Conservation (phyloP, 176 grass and related monocot genomes). For the Coix lacrymajobi region DNA sequence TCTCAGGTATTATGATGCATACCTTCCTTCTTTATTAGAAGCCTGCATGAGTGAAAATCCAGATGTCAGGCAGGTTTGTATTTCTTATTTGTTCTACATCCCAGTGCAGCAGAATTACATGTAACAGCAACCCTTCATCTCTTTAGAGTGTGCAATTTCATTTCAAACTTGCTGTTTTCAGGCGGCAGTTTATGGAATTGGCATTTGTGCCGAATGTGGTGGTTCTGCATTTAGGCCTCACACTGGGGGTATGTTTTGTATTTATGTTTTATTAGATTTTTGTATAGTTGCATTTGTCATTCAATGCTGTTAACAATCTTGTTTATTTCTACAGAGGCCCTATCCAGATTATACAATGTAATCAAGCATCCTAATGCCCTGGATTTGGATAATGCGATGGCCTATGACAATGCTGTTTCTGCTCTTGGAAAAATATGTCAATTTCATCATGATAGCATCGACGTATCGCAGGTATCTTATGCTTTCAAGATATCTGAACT, state of each 20-base stretch:
- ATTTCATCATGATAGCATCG: conserved; percentile 62
- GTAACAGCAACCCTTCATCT: not conserved
- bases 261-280: not conserved
- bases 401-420: conserved; percentile 86
- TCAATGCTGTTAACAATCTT: conserved; percentile 1
- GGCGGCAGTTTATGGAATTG: conserved; percentile 82
- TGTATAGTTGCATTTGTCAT: conserved; percentile 3
- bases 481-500: not conserved
- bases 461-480: conserved; percentile 61
- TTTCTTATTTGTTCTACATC: conserved; percentile 11
- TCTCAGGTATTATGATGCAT: conserved; percentile 66
- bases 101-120: not conserved
- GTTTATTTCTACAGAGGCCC: conserved; percentile 41
- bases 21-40: conserved; percentile 77
- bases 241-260: conserved; percentile 44
- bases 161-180: conserved; percentile 22
- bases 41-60: conserved; percentile 71
- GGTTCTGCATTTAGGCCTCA: conserved; percentile 51
- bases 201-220: conserved; percentile 78
- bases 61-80: conserved; percentile 73
- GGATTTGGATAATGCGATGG: conserved; percentile 71
- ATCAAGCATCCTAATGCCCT: conserved; percentile 64
- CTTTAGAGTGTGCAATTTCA: not conserved
- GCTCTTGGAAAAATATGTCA: conserved; percentile 85
- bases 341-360: conserved; percentile 65